Percentiles rank a stretch among this genome's conserved stretches.
phyloP scores from a whole-genome alignment of 2,329 filamentous ascomycete genomes.

The Fusarium udum region DNA sequence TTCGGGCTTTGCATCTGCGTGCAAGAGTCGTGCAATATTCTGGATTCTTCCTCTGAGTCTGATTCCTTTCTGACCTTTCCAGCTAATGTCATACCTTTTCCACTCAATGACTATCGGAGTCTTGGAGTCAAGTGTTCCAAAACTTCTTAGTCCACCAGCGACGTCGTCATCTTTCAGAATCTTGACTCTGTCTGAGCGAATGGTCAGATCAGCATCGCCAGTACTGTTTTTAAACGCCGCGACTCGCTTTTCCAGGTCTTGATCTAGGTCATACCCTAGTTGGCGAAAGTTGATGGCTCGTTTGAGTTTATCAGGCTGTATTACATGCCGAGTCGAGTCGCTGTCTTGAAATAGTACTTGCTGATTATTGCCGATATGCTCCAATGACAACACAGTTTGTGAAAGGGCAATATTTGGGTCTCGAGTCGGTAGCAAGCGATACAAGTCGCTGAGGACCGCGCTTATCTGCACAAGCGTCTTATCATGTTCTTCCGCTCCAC shows the following conservation, averaged over 20 bases:
- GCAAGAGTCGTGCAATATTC: constrained; percentile 2
- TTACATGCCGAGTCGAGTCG: not conserved
- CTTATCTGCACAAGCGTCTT: not conserved
- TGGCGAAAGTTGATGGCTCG: not conserved
- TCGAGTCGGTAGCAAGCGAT: not conserved
- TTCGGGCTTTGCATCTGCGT: not conserved
- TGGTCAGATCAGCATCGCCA: not conserved
- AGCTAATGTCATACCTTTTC: not conserved
- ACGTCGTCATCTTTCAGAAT: not conserved
- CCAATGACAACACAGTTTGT: not conserved
- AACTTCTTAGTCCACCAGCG: not conserved
- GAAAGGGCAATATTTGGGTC: not conserved
- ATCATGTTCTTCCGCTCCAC: not conserved
- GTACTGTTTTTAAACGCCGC: not conserved
- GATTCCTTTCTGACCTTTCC: constrained; percentile 1
- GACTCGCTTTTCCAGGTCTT: not conserved
- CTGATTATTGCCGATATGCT: not conserved
- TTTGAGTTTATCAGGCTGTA: not conserved
- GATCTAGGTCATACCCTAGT: not conserved
- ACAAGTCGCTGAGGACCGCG: not conserved
- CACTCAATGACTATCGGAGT: not conserved
- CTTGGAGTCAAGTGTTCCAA: not conserved
- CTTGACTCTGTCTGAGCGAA: not conserved
- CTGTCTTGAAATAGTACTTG: not conserved
- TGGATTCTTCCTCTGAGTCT: not conserved